Conservation (phyloP, 2,329 filamentous ascomycete species). For the Alternaria arborescens region DNA sequence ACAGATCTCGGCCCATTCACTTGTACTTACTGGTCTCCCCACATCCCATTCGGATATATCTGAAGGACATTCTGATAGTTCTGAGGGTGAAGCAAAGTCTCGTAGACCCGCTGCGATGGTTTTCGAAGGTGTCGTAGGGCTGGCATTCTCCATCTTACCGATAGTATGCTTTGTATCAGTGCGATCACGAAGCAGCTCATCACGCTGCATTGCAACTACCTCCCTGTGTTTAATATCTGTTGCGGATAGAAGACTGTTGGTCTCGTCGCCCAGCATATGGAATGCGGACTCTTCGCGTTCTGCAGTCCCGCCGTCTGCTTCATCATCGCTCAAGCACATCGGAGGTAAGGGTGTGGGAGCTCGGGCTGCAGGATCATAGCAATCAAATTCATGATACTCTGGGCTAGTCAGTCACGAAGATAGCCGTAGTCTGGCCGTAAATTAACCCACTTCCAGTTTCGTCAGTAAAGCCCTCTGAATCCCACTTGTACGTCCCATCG, state of each 20-base stretch:
- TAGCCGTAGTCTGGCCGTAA: background rate
- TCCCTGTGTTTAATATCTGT: background rate
- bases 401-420: background rate
- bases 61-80: slow-evolving; percentile 30
- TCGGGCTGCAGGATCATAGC: slow-evolving; percentile 23
- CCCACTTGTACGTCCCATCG: slow-evolving; percentile 37
- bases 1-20: background rate
- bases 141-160: slow-evolving; percentile 19
- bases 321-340: slow-evolving; percentile 16
- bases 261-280: background rate
- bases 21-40: slow-evolving; percentile 11
- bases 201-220: background rate
- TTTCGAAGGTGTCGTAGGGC: background rate
- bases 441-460: slow-evolving; percentile 29
- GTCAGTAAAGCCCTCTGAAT: slow-evolving; percentile 38
- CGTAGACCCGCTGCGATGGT: background rate
- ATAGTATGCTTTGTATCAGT: slow-evolving; percentile 10
- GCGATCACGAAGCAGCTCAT: slow-evolving; percentile 8
- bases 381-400: slow-evolving; percentile 31
- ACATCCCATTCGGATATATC: slow-evolving; percentile 27
- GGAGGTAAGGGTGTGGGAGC: slow-evolving; percentile 35
- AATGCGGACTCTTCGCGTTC: no score
- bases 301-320: background rate
- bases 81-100: slow-evolving; percentile 3
- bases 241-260: background rate